phyloP scores from a whole-genome alignment of 495 filamentous ascomycete species.

The Physcia stellaris region DNA sequence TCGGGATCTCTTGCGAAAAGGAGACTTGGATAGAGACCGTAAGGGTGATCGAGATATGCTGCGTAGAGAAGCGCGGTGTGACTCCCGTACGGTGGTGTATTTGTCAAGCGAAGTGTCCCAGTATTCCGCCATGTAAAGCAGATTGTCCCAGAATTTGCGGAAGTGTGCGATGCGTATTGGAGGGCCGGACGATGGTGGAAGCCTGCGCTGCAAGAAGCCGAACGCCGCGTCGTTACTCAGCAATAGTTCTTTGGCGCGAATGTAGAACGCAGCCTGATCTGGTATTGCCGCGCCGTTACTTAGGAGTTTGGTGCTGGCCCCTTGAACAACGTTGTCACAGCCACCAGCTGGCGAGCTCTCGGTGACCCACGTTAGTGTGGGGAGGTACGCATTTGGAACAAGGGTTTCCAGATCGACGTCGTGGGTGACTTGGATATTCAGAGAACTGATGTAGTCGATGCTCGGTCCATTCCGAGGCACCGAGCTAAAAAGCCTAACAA shows the following conservation, averaged over 20 bases:
- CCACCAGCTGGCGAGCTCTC: conserved; percentile 8
- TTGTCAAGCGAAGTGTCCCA: conserved; percentile 50
- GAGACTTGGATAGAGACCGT: background rate
- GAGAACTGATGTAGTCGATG: conserved; percentile 31
- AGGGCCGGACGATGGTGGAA: conserved; percentile 23
- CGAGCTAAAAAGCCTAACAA: conserved; percentile 29
- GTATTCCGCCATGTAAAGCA: conserved; percentile 46
- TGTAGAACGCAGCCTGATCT: conserved; percentile 32
- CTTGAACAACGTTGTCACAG: conserved; percentile 2
- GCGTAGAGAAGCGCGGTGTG: conserved; percentile 13
- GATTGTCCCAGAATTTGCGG: conserved; percentile 44
- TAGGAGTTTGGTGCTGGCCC: conserved; percentile 19
- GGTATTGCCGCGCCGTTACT: conserved; percentile 37
- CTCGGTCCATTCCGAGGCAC: conserved; percentile 39
- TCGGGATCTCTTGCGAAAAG: background rate
- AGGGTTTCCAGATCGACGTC: conserved; percentile 32
- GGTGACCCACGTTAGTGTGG: conserved; percentile 32
- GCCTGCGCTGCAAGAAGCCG: conserved; percentile 31
- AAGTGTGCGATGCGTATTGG: conserved; percentile 38
- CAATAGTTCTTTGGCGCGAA: conserved; percentile 33
- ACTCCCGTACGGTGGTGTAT: conserved; percentile 21
- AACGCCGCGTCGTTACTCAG: conserved; percentile 46
- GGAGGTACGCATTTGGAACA: conserved; percentile 29
- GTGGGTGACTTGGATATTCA: conserved; percentile 36
- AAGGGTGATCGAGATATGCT: conserved; percentile 20